Conservation (phyloP, 1,139 yeast genomes). For the Debaryomyces coudertii region DNA sequence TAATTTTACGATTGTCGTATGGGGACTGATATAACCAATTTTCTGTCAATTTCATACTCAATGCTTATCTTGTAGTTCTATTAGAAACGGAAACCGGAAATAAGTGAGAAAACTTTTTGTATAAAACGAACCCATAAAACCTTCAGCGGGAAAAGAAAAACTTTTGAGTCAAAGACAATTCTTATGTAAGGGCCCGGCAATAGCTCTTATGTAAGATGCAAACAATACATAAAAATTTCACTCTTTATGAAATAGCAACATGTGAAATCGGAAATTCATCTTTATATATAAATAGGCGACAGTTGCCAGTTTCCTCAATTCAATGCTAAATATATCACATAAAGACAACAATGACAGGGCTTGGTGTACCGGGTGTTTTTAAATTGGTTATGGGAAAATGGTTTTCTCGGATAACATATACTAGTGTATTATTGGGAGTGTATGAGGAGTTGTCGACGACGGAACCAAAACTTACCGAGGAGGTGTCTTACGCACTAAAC, state of each 20-base stretch:
- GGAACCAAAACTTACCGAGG: neutral
- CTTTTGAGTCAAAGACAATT: too few species aligned
- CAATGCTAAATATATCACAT: neutral
- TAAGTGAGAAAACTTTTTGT: too few species aligned
- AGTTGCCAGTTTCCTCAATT: neutral
- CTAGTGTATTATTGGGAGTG: constrained; percentile 1
- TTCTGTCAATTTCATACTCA: too few species aligned
- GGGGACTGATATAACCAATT: too few species aligned
- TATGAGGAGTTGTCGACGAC: neutral
- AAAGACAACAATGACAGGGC: neutral
- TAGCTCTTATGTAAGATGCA: too few species aligned
- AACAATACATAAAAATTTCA: too few species aligned
- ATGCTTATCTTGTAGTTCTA: too few species aligned
- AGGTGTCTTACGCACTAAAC: neutral
- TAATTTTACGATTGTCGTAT: too few species aligned
- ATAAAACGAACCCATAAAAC: too few species aligned
- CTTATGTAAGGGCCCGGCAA: too few species aligned
- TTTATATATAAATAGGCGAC: neutral
- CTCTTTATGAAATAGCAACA: neutral
- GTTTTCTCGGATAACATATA: constrained; percentile 3
- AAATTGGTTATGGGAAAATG: constrained; percentile 1
- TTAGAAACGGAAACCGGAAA: too few species aligned
- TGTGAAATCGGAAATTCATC: neutral
- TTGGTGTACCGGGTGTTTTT: constrained; percentile 1
- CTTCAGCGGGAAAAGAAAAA: too few species aligned